Evolutionary conservation across 176 grass and related monocot genomes (phyloP).

Genomic region (Hordeum vulgare): MorexV3_pseudomolecules_assembly NC_058522.1:300824037-300824536

Average conservation of each 20-base stretch:
- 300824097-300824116: neutral
- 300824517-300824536: conserved; percentile 43
- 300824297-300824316: neutral
- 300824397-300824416: neutral
- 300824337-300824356: neutral
- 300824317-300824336: neutral
- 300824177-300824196: neutral
- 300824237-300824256: neutral
- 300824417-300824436: neutral
- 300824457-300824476: conserved; percentile 12
- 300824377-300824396: conserved; percentile 16
- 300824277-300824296: neutral
- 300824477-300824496: conserved; percentile 43
- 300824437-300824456: conserved; percentile 22
- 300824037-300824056: neutral
- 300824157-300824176: neutral
- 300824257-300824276: neutral
- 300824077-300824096: neutral
- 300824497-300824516: conserved; percentile 52
- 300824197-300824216: neutral
- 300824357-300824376: neutral
- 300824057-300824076: neutral
- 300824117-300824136: conserved; percentile 27
- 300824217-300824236: neutral
- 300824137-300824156: neutral